Evolutionary conservation across 176 grass and related monocot species (phyloP), one percentile per base, ranked within the genome.

Genomic region (Oryza meridionalis): DNA sequence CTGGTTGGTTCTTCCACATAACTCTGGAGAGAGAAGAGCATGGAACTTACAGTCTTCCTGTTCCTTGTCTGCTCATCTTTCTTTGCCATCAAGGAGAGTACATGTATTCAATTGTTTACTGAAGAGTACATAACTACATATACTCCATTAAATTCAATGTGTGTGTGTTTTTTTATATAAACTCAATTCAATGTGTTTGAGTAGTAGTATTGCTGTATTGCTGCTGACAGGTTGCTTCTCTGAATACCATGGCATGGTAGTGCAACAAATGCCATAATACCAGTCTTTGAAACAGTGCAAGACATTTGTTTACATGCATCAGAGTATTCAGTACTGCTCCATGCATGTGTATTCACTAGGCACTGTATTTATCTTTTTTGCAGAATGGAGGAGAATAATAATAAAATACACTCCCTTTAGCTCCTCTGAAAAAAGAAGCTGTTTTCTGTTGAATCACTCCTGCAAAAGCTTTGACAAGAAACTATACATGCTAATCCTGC

Each of bases 241-340:
- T 77, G 72, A 87, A 87, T 77, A 87, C 49, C 64, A 77, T 87
- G 85, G 4, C 72, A 62, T 76, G 73, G 35, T 46, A 37, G 19
- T 49, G 13, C 67, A 27, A 21, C 29, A 76, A 68, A 76, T 45
- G 71, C 64, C 77, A 53, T 66, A 22, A 78, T 77, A 85, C 45
- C 37, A 24, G 66, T 63, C 43, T 66, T 75, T 75, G 43, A 40
- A 50, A 75, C 47, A 84, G 2, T 75, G 8, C 0, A 17, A 24
- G 12, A 17, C 40, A 16, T 59, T 59, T n/a, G 58, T 59, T 76
- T 62, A 22, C 21, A 9, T 73, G 70, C 11, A 67, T 67, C 29
- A 67, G 29, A 67, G 29, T 31, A 67, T 31, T 15, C 43, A 49
- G 24, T 21, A 19, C 14, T 17, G 17, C 27, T 53, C 14, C 29